These are phyloP conservation scores for Paspalum notatum DNA, from an alignment of 176 grass and related monocot genomes.

Conservation along the genomic window DNA sequence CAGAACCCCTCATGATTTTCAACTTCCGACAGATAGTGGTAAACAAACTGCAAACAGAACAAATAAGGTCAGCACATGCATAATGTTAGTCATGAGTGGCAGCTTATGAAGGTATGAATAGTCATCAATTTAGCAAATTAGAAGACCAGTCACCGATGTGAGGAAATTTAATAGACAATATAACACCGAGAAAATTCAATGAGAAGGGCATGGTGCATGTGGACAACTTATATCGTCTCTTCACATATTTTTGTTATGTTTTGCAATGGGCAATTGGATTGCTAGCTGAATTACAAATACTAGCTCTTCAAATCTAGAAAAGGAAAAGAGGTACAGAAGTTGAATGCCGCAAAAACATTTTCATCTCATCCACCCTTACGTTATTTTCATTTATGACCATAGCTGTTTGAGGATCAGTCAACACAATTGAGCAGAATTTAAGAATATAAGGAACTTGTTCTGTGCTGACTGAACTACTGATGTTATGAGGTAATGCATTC, in stretches of 20 bases:
- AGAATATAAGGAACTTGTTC: background rate
- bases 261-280: background rate
- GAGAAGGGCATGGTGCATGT: background rate
- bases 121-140: slow-evolving; percentile 14
- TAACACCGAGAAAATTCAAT: background rate
- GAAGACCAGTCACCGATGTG: background rate
- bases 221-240: background rate
- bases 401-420: background rate
- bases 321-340: background rate
- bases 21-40: slow-evolving; percentile 58
- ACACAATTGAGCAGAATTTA: background rate
- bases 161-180: background rate
- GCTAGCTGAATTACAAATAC: background rate
- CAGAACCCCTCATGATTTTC: slow-evolving; percentile 74
- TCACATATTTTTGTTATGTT: background rate
- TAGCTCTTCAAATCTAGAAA: background rate
- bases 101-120: background rate
- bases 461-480: slow-evolving; percentile 8
- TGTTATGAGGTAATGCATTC: background rate
- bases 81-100: background rate
- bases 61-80: background rate
- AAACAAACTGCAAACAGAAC: slow-evolving; percentile 50
- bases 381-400: background rate
- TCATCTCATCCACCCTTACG: background rate
- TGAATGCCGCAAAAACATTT: background rate